Evolutionary conservation across 129 eudicot genomes (phyloP).

Genomic region (Centaurea solstitialis): DNA sequence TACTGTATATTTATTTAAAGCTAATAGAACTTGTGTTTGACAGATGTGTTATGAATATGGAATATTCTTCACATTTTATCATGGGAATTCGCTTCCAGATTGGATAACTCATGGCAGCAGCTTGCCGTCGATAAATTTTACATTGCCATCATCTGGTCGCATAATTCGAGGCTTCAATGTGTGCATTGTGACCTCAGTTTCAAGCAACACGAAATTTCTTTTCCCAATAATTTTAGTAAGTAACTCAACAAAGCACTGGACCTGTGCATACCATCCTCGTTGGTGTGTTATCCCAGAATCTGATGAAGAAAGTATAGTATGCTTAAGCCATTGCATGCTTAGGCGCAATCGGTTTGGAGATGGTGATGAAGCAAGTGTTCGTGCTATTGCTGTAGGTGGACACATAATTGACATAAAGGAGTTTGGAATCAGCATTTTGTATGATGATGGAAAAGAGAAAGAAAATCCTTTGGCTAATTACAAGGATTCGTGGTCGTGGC

Average conservation of each 20-base stretch:
- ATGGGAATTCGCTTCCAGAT: conserved; percentile 6
- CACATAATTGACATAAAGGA: too few species aligned
- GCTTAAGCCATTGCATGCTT: too few species aligned
- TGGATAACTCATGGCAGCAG: not conserved
- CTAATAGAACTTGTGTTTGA: not conserved
- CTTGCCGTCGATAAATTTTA: not conserved
- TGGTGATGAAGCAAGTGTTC: too few species aligned
- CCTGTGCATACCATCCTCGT: too few species aligned
- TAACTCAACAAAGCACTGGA: too few species aligned
- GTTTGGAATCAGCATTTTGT: conserved; percentile 2
- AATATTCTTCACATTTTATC: conserved; percentile 19
- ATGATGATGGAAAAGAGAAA: not conserved
- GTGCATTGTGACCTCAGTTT: too few species aligned
- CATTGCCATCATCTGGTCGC: not conserved
- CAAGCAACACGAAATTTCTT: too few species aligned
- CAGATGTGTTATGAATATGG: not conserved
- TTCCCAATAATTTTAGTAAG: too few species aligned
- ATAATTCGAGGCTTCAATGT: conserved; percentile 9
- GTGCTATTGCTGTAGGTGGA: too few species aligned
- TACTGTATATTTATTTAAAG: not conserved
- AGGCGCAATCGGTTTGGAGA: too few species aligned
- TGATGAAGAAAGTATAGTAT: too few species aligned
- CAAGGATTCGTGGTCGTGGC: not conserved
- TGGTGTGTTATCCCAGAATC: too few species aligned
- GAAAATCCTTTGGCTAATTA: conserved; percentile 6